phyloP scores from a whole-genome alignment of 257 asterid genomes.

The Solanum medicagineum region DNA sequence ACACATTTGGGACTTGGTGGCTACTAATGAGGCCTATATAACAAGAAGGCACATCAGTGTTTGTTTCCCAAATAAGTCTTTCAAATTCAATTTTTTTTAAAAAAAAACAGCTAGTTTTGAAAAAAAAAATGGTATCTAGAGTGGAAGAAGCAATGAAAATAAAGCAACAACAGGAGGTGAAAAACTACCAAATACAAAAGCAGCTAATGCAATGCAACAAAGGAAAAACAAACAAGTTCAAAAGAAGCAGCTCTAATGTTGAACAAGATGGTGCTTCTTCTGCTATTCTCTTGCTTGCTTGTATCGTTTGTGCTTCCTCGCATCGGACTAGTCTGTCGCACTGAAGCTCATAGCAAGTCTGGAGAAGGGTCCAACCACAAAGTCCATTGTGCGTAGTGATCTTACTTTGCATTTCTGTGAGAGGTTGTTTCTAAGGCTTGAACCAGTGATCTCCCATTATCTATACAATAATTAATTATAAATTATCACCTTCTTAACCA shows the following conservation, averaged over 20 bases:
- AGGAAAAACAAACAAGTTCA: slow-evolving; percentile 48
- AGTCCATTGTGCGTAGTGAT: no score
- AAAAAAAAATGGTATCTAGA: slow-evolving; percentile 35
- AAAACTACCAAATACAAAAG: neutral
- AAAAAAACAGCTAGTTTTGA: neutral
- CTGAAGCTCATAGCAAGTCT: no score
- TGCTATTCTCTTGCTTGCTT: slow-evolving; percentile 60
- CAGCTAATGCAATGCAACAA: slow-evolving; percentile 36
- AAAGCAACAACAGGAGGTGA: slow-evolving; percentile 12
- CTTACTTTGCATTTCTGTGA: no score
- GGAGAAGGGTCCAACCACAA: no score
- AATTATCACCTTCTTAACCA: neutral
- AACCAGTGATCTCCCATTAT: neutral
- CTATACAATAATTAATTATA: neutral
- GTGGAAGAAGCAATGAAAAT: slow-evolving; percentile 28
- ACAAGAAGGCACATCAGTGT: neutral
- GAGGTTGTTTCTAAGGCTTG: no score
- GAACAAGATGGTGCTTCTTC: slow-evolving; percentile 67
- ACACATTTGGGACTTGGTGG: neutral
- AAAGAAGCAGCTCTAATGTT: slow-evolving; percentile 48
- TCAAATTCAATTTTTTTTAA: neutral
- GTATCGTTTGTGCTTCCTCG: slow-evolving; percentile 49
- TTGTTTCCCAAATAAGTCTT: neutral
- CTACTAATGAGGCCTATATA: neutral
- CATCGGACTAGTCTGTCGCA: neutral